phyloP scores from a whole-genome alignment of 805 yeast genomes.

The Cyberlindnera veronae region DNA sequence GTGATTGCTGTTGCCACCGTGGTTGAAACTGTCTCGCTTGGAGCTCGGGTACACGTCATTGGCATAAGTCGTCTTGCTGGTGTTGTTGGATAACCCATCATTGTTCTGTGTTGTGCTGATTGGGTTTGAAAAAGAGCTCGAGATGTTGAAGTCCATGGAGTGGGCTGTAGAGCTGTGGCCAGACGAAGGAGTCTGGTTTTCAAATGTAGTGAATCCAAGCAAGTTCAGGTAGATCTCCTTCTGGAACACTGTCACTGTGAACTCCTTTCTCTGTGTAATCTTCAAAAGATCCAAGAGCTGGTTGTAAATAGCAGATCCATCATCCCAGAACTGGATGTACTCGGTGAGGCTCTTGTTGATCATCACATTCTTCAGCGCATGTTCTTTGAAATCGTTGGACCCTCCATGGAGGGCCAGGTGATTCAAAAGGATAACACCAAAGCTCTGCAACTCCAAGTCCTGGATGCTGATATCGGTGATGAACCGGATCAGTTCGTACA shows the following conservation, averaged over 20 bases:
- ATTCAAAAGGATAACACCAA: constrained; percentile 29
- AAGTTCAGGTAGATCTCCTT: constrained; percentile 1
- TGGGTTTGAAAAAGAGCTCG: background rate
- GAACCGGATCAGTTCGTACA: constrained; percentile 34
- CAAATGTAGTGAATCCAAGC: constrained; percentile 1
- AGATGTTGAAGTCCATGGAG: background rate
- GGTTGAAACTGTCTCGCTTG: no score
- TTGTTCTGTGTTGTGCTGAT: background rate
- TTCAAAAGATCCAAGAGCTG: constrained; percentile 9
- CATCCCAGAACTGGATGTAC: constrained; percentile 34
- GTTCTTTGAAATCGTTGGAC: constrained; percentile 7
- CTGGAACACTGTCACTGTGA: background rate
- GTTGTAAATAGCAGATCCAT: constrained; percentile 28
- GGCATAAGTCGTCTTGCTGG: background rate
- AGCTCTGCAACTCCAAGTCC: constrained; percentile 33
- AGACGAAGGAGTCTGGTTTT: constrained; percentile 1
- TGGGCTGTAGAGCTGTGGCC: constrained; percentile 1
- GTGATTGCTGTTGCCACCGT: no score
- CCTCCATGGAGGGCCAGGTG: constrained; percentile 28
- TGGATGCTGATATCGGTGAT: constrained; percentile 30
- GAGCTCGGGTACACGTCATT: no score
- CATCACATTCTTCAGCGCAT: constrained; percentile 24
- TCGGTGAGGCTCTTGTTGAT: constrained; percentile 22
- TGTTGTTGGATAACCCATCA: background rate
- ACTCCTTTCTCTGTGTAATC: background rate